These are phyloP conservation scores for Irpex sp. DNA, from an alignment of 1,284 basidiomycete genomes.

Conservation along the genomic window DNA sequence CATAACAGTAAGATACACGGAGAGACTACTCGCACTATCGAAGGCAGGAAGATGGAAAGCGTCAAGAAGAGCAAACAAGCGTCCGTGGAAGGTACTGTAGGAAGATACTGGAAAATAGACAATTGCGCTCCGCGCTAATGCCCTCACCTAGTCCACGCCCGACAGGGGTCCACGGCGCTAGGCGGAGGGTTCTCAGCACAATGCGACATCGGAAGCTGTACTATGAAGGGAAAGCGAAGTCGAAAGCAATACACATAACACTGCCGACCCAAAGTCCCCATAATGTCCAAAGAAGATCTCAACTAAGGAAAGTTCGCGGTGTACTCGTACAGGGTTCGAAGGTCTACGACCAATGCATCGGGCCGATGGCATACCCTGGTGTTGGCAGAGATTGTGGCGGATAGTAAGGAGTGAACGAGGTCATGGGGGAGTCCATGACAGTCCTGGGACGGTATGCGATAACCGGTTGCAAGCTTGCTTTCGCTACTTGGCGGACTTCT, in stretches of 20 bases:
- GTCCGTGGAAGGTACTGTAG: too few relatives aligned
- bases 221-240: neutral
- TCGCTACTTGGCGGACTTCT: constrained; percentile 13
- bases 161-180: neutral
- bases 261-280: neutral
- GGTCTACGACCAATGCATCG: neutral
- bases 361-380: neutral
- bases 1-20: too few relatives aligned
- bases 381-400: neutral
- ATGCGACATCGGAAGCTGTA: neutral
- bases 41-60: too few relatives aligned
- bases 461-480: constrained; percentile 13
- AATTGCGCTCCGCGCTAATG: neutral
- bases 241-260: constrained; percentile 1
- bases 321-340: neutral
- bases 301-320: neutral
- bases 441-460: constrained; percentile 10
- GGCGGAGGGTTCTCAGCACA: neutral
- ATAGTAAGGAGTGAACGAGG: neutral
- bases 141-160: neutral
- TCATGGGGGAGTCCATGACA: neutral
- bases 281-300: neutral
- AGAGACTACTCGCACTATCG: too few relatives aligned
- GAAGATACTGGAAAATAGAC: too few relatives aligned
- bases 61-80: too few relatives aligned